Evolutionary conservation across 1,284 basidiomycete genomes (phyloP).

Genomic region (Phellopilus nigrolimitatus): DNA sequence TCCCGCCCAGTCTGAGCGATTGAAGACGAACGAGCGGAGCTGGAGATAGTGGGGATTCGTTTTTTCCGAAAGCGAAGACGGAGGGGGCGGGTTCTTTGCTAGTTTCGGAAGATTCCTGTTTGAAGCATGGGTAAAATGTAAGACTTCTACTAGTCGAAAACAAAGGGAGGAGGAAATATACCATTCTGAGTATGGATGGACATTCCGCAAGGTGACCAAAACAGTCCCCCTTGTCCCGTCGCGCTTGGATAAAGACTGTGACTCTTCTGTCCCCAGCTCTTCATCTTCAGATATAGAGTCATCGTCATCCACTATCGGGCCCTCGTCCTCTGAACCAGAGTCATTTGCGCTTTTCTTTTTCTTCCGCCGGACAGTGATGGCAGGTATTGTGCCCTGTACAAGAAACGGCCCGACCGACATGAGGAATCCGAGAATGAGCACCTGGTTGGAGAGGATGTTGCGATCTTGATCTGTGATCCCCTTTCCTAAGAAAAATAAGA

Average conservation of each 20-base stretch:
- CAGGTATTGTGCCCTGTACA: slow-evolving; percentile 52
- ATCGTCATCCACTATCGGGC: not conserved
- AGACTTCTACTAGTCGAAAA: not conserved
- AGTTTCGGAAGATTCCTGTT: slow-evolving; percentile 72
- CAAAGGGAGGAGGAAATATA: slow-evolving; percentile 31
- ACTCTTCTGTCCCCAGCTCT: slow-evolving; percentile 5
- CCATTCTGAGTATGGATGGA: slow-evolving; percentile 88
- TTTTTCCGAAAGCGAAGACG: slow-evolving; percentile 37
- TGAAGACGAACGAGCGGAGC: slow-evolving; percentile 81
- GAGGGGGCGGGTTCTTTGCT: slow-evolving; percentile 67
- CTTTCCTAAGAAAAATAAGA: slow-evolving; percentile 51
- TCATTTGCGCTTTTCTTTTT: slow-evolving; percentile 29
- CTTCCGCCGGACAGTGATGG: slow-evolving; percentile 42
- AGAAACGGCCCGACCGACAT: slow-evolving; percentile 68
- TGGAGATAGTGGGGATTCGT: slow-evolving; percentile 68
- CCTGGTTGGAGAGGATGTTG: slow-evolving; percentile 90
- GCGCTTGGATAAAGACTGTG: not conserved
- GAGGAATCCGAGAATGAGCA: slow-evolving; percentile 83
- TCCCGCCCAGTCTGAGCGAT: slow-evolving; percentile 68
- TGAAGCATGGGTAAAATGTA: slow-evolving; percentile 21
- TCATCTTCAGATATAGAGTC: slow-evolving; percentile 23
- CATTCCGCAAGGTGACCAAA: slow-evolving; percentile 87
- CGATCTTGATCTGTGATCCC: slow-evolving; percentile 94
- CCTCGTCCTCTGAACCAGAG: slow-evolving; percentile 22
- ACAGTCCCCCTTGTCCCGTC: slow-evolving; percentile 50